phyloP scores from a whole-genome alignment of 331 rosid genomes.

The Ulmus americana region DNA sequence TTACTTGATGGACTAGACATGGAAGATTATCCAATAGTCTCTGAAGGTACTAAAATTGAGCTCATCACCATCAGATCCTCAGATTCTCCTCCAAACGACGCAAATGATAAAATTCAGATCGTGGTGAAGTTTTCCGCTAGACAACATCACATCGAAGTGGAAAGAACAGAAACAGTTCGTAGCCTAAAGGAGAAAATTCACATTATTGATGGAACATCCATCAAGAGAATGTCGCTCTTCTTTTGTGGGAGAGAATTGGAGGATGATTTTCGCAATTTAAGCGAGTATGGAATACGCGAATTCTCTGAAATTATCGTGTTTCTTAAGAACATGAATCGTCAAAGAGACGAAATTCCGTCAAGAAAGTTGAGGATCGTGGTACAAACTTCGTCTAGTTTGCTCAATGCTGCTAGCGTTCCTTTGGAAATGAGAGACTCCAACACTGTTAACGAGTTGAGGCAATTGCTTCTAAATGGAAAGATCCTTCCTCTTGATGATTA shows the following conservation, averaged over 20 bases:
- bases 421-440: slow-evolving; percentile 56
- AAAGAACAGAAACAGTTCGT: slow-evolving; percentile 53
- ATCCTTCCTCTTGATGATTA: slow-evolving; percentile 63
- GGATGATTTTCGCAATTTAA: slow-evolving; percentile 52
- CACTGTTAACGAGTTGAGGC: slow-evolving; percentile 58
- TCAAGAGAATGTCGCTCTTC: slow-evolving; percentile 58
- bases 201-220: slow-evolving; percentile 50
- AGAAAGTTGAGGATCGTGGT: slow-evolving; percentile 48
- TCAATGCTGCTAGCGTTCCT: slow-evolving; percentile 64
- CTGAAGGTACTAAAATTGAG: slow-evolving; percentile 66
- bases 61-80: slow-evolving; percentile 40
- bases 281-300: slow-evolving; percentile 52
- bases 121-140: slow-evolving; percentile 46
- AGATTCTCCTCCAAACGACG: slow-evolving; percentile 8
- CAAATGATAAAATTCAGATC: slow-evolving; percentile 40
- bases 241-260: slow-evolving; percentile 51
- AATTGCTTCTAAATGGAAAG: slow-evolving; percentile 45
- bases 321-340: slow-evolving; percentile 37
- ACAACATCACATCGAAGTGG: slow-evolving; percentile 53
- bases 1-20: slow-evolving; percentile 75
- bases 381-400: slow-evolving; percentile 75
- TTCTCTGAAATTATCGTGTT: slow-evolving; percentile 60
- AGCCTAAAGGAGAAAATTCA: slow-evolving; percentile 81
- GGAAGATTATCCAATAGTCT: slow-evolving; percentile 80
- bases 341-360: slow-evolving; percentile 42